A percentile compares a stretch with the other conserved stretches of the same genome.
These are phyloP conservation scores for Chenopodium berlandieri DNA, from an alignment of 148 eudicot species.

Conservation along the genomic window DNA sequence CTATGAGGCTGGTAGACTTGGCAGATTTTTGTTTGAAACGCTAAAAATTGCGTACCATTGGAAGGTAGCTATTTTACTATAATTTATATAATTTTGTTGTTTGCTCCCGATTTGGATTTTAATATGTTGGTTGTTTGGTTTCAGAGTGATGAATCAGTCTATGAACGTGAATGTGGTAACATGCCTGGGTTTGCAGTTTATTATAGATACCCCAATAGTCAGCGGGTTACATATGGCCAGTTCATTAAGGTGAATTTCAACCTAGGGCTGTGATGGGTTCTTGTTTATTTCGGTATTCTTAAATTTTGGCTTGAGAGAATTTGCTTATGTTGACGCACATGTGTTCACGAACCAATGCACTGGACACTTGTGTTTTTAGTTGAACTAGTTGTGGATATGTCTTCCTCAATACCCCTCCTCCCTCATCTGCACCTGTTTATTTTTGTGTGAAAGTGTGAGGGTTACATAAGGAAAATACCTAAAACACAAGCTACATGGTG, in stretches of 20 bases:
- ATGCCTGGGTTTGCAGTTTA: conserved; percentile 99
- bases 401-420: not conserved
- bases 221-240: conserved; percentile 90
- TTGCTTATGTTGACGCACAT: not conserved
- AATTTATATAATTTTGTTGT: not conserved
- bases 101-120: not conserved
- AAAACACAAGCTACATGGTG: too few species aligned
- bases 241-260: conserved; percentile 71
- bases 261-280: not conserved
- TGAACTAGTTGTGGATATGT: not conserved
- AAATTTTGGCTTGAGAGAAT: not conserved
- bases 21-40: conserved; percentile 87
- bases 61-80: conserved; percentile 58
- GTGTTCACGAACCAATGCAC: not conserved
- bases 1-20: conserved; percentile 96
- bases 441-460: not conserved
- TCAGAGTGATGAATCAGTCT: conserved; percentile 87
- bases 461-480: too few species aligned
- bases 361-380: not conserved
- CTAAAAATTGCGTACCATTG: conserved; percentile 84
- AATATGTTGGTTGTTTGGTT: conserved; percentile 25
- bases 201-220: conserved; percentile 89
- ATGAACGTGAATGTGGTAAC: conserved; percentile 97
- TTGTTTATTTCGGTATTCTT: not conserved
- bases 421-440: not conserved